Evolutionary conservation across 179 eudicot species (phyloP), one percentile per base, ranked within the genome.

Genomic region (Silene noctiflora): DNA sequence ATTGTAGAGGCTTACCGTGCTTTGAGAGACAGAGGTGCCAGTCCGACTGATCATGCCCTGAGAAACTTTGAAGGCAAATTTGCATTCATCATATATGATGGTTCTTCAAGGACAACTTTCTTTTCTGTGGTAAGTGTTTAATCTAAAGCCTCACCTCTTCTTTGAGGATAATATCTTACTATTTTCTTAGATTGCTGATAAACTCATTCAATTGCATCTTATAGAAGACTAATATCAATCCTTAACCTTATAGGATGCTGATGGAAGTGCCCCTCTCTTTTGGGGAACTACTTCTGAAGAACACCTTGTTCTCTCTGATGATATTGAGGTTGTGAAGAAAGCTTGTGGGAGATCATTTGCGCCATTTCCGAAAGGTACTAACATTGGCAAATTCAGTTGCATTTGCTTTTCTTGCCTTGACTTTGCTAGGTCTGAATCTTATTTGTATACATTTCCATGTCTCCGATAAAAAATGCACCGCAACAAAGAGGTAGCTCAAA

Each of bases 201-300:
- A 29, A 9, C 14, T 19, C 59, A 16, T 22, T n/a, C 17, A 29
- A 29, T 29, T 29, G 33, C 33, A 29, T 29, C 39, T 33, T 5
- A 16, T 21, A 9, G 29, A 68, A 68, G 33, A 33, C 55, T 69
- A 73, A 73, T 53, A 6, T 11, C 4, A 51, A 27, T 53, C 13
- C 65, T 44, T 61, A 22, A 16, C n/a, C n/a, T 20, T 77, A 29
- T 77, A 94, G 98, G 98, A 94, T 82, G 83, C 85, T 73, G 97
- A 94, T 79, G 97, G 92, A 67, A 87, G 90, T 85, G 96, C 90
- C 31, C 97, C 98, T 58, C 88, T 94, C 77, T 94, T 82, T 82
- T 94, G 98, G 98, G 97, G 98, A 66, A 83, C 95, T 13, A 97
- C 91, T 84, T 79, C 91, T 19, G 94, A 90, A 77, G 91, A 89